phyloP scores from a whole-genome alignment of 2,329 filamentous ascomycete genomes.

The Sclerotinia nivalis region DNA sequence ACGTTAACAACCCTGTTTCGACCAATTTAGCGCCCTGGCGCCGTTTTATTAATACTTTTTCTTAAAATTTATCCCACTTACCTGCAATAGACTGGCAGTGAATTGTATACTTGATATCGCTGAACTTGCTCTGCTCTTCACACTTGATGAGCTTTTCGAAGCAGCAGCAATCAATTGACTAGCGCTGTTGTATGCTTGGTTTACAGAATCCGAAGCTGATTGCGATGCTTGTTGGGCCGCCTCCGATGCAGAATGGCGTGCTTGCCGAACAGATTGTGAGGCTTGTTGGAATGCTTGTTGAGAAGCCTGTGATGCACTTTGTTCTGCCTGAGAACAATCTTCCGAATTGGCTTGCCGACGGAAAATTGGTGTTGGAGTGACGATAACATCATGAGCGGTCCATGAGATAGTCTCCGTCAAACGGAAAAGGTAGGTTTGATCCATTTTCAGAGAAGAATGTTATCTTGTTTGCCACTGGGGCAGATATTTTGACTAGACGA shows the following conservation, averaged over 20 bases:
- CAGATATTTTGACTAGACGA: not conserved
- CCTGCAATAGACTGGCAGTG: slow-evolving; percentile 32
- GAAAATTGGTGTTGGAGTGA: slow-evolving; percentile 35
- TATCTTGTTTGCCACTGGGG: not conserved
- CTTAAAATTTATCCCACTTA: slow-evolving; percentile 22
- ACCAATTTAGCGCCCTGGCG: too few relatives aligned
- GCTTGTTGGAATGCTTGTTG: slow-evolving; percentile 33
- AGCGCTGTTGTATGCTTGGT: slow-evolving; percentile 29
- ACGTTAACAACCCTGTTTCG: not conserved
- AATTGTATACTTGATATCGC: slow-evolving; percentile 30
- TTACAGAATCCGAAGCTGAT: slow-evolving; percentile 32
- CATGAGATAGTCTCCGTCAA: not conserved
- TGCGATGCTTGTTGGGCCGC: slow-evolving; percentile 32
- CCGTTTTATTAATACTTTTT: too few relatives aligned
- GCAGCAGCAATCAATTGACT: slow-evolving; percentile 35
- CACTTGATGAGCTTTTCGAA: slow-evolving; percentile 33
- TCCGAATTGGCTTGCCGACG: slow-evolving; percentile 30
- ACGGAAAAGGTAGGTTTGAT: not conserved
- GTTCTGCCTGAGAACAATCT: slow-evolving; percentile 30
- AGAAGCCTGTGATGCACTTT: slow-evolving; percentile 34
- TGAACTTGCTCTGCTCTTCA: slow-evolving; percentile 34
- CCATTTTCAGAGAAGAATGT: not conserved
- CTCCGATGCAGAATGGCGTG: slow-evolving; percentile 34
- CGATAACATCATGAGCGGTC: slow-evolving; percentile 24
- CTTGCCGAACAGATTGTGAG: slow-evolving; percentile 32